phyloP scores from a whole-genome alignment of 169 alveolate genomes.

The Plasmodium coatneyi region DNA sequence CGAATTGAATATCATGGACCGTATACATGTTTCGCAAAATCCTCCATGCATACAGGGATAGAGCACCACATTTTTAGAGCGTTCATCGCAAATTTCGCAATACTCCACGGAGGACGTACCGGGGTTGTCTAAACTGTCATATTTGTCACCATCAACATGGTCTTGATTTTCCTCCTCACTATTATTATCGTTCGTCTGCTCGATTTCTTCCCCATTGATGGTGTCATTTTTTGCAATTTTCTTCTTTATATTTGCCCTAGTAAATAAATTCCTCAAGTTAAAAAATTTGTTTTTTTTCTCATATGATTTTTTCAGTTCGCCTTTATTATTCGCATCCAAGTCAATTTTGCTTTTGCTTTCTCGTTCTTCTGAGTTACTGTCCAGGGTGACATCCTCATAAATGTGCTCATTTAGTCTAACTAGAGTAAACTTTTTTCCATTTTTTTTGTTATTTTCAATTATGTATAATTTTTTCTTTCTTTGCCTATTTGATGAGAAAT shows the following conservation, averaged over 20 bases:
- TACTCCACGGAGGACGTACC: slow-evolving; percentile 12
- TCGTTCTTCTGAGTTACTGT: neutral
- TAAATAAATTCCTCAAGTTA: slow-evolving; percentile 37
- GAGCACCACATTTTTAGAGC: slow-evolving; percentile 57
- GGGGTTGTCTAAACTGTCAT: neutral
- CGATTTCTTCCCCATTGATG: neutral
- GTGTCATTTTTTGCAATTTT: neutral
- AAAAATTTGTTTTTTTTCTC: slow-evolving; percentile 16
- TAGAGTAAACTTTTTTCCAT: slow-evolving; percentile 11
- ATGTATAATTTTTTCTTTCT: slow-evolving; percentile 29
- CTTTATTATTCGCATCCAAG: neutral
- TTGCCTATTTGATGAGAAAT: neutral
- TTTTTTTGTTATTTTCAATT: slow-evolving; percentile 66
- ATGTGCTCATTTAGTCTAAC: slow-evolving; percentile 58
- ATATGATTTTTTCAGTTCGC: neutral
- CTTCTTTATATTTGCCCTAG: slow-evolving; percentile 3
- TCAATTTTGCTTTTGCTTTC: neutral
- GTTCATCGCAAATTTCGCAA: slow-evolving; percentile 76
- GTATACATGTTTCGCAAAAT: slow-evolving; percentile 67
- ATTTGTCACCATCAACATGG: neutral
- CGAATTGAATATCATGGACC: slow-evolving; percentile 61
- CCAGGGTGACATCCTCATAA: slow-evolving; percentile 27
- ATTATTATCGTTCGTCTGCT: neutral
- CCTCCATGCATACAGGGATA: slow-evolving; percentile 77
- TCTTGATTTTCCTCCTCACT: neutral